Evolutionary conservation across 2,329 filamentous ascomycete species (phyloP).

Genomic region (Penicillium glabrum): DNA sequence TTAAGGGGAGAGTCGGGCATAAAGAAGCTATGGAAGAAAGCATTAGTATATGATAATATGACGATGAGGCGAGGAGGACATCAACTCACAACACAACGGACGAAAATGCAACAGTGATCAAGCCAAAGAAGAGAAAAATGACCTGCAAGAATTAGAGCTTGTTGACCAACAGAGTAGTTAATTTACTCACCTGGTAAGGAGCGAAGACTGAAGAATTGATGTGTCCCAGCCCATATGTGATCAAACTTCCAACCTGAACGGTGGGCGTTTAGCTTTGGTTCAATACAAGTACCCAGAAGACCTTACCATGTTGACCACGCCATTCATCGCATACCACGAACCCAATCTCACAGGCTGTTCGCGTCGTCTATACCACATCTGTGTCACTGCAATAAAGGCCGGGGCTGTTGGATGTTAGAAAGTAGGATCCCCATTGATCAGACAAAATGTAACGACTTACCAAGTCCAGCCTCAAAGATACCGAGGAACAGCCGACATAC

Average conservation of each 20-base stretch:
- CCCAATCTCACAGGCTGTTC: slow-evolving; percentile 54
- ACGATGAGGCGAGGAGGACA: not conserved
- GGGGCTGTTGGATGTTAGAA: slow-evolving; percentile 41
- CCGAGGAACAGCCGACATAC: slow-evolving; percentile 58
- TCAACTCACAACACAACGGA: slow-evolving; percentile 46
- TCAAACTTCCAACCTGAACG: slow-evolving; percentile 49
- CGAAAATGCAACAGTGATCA: slow-evolving; percentile 54
- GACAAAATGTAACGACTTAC: slow-evolving; percentile 17
- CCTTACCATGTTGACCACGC: slow-evolving; percentile 53
- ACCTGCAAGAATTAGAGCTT: slow-evolving; percentile 19
- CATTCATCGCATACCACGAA: slow-evolving; percentile 58
- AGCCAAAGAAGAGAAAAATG: slow-evolving; percentile 40
- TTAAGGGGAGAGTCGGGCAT: slow-evolving; percentile 66
- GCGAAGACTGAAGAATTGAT: slow-evolving; percentile 46
- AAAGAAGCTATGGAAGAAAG: slow-evolving; percentile 34
- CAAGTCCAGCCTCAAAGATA: slow-evolving; percentile 53
- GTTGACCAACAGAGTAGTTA: too few species aligned
- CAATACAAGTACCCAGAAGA: not conserved
- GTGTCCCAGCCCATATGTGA: slow-evolving; percentile 55
- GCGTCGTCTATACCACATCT: slow-evolving; percentile 56
- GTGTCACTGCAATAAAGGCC: slow-evolving; percentile 53
- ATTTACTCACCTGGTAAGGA: slow-evolving; percentile 49
- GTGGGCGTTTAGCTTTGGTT: not conserved
- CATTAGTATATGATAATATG: not conserved
- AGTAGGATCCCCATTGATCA: not conserved